Evolutionary conservation across 371 early-diverging fungal genomes (phyloP), one percentile per base, ranked within the genome.

Genomic region (Circinella umbellata): DNA sequence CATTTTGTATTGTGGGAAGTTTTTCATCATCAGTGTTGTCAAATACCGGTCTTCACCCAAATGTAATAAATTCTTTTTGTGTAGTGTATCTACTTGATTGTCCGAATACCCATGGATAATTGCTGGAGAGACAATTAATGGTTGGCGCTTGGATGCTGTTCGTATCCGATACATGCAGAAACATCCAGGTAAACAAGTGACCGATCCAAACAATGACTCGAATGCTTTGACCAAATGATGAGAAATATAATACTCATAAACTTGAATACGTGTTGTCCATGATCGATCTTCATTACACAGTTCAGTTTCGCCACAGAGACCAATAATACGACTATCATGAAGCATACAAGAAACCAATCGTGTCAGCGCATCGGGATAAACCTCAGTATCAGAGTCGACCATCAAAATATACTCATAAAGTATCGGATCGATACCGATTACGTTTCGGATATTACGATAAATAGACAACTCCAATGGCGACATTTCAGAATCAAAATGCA

Each of bases 41-140:
- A 99, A 82, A 81, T 96, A 99, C 0, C 97, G 93, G 73, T 97
- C 99, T 83, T 99, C 99, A 27, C 99, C 99, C 35, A 99, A 87
- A 49, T 96, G 91, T 36, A 99, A 82, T 54, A 99, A 83, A 78
- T 99, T 99, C 88, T 99, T 99, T 79, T 98, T 94, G 87, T 99
- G 98, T 60, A 99, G 82, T 0, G 99, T 99, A 71, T 96, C 94
- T 15, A 98, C 96, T 63, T 92, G 91, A 76, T 92, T 95, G 67
- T 95, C 95, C 9, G 96, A 94, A 79, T 99, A 99, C 57, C 92
- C 90, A 54, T 92, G 91, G 10, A 99, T 85, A n/a, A 91, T 91
- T 46, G 80, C 74, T 62, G 88, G 88, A 11, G 91, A 91, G 20
- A 92, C 92, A 64, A 88, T 86, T 8, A 82, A 80, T 62, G 83